Percentiles rank a stretch among this genome's conserved stretches.
Evolutionary conservation across 805 yeast genomes (phyloP).

Genomic region (Metschnikowia lochheadii): DNA sequence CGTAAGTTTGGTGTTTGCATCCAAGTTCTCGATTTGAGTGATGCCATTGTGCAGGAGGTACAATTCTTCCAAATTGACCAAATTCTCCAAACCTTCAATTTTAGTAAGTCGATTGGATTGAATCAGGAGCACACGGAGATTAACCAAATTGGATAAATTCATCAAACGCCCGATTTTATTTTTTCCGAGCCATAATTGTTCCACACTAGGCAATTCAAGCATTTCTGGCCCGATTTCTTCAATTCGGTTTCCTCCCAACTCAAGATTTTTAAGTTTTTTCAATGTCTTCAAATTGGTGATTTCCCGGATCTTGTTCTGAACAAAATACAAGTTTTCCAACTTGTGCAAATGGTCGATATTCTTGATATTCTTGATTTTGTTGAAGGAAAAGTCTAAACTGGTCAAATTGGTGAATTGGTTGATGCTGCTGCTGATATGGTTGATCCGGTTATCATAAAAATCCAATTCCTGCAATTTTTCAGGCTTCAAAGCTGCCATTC

Average conservation of each 20-base stretch:
- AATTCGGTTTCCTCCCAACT: constrained; percentile 86
- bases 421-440: constrained; percentile 73
- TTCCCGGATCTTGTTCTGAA: constrained; percentile 77
- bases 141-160: constrained; percentile 54
- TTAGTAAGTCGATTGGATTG: constrained; percentile 80
- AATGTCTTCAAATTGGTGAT: constrained; percentile 65
- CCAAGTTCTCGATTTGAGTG: constrained; percentile 70
- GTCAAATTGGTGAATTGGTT: constrained; percentile 54
- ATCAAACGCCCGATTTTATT: constrained; percentile 66
- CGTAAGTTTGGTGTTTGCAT: constrained; percentile 58
- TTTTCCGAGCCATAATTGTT: constrained; percentile 90
- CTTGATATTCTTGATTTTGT: constrained; percentile 81
- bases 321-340: constrained; percentile 71
- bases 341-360: constrained; percentile 61
- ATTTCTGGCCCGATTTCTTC: constrained; percentile 54
- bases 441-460: constrained; percentile 85
- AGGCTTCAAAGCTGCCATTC: constrained; percentile 53
- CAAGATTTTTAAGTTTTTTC: constrained; percentile 60
- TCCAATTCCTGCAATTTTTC: constrained; percentile 72
- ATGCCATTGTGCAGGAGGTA: constrained; percentile 86
- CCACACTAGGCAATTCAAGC: constrained; percentile 49
- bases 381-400: constrained; percentile 80
- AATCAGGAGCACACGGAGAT: constrained; percentile 74
- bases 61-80: constrained; percentile 74
- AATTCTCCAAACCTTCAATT: constrained; percentile 74